phyloP scores from a whole-genome alignment of 2,329 filamentous ascomycete species.

The Microdochium nivale region DNA sequence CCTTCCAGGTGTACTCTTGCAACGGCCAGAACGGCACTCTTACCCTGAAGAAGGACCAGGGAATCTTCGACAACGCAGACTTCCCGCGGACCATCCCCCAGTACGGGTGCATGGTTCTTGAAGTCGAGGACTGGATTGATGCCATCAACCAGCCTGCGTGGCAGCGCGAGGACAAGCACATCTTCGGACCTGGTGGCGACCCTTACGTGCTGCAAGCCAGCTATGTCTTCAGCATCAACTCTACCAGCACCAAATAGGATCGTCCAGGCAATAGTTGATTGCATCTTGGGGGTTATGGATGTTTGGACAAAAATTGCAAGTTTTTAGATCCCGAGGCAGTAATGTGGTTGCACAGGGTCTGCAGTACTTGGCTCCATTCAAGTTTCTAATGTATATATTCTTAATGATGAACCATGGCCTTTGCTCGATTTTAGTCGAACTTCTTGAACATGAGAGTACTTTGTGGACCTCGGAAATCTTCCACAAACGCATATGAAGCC shows the following conservation, averaged over 20 bases:
- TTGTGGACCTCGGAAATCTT: too few relatives aligned
- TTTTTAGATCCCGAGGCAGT: background rate
- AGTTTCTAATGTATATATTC: background rate
- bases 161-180: constrained; percentile 56
- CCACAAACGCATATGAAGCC: too few relatives aligned
- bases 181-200: constrained; percentile 49
- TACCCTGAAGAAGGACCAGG: constrained; percentile 63
- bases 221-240: constrained; percentile 49
- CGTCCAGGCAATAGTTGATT: background rate
- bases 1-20: constrained; percentile 84
- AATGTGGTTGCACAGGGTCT: too few relatives aligned
- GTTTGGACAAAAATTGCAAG: background rate
- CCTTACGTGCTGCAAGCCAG: constrained; percentile 55
- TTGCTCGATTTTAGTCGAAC: background rate
- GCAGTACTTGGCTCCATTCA: too few relatives aligned
- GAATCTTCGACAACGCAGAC: constrained; percentile 41
- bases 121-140: constrained; percentile 91
- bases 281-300: background rate
- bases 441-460: background rate
- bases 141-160: constrained; percentile 88
- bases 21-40: constrained; percentile 64
- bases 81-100: constrained; percentile 58
- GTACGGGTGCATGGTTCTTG: constrained; percentile 83
- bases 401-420: background rate
- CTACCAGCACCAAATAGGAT: constrained; percentile 6